Conservation (phyloP, 2,329 filamentous ascomycete genomes). For the Ophiostoma sp. region DNA sequence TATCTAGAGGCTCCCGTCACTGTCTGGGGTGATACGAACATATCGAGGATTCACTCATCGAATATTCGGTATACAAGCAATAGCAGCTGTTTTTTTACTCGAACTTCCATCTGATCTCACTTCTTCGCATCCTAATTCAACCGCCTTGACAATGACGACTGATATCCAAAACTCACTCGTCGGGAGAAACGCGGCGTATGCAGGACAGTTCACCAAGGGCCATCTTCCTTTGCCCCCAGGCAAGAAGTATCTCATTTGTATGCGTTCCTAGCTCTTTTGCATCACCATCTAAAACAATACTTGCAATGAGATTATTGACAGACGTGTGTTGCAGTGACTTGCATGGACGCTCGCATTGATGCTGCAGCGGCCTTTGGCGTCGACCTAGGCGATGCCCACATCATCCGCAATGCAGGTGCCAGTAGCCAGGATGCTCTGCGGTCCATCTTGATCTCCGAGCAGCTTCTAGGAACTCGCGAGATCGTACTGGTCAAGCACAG, state of each 20-base stretch:
- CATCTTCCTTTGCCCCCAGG: constrained; percentile 62
- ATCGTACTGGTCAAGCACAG: constrained; percentile 71
- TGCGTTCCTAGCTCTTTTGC: background rate
- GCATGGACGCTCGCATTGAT: constrained; percentile 75
- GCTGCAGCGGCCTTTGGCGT: constrained; percentile 65
- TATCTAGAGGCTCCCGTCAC: background rate
- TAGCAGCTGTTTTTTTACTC: background rate
- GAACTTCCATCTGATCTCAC: background rate
- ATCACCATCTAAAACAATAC: background rate
- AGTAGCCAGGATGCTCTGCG: constrained; percentile 64
- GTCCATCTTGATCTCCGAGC: constrained; percentile 71
- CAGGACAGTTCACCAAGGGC: constrained; percentile 55
- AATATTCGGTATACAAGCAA: background rate
- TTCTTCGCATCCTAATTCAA: too few relatives aligned
- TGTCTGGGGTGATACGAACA: background rate
- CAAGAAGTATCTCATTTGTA: constrained; percentile 62
- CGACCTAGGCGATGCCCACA: constrained; percentile 68
- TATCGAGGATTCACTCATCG: background rate
- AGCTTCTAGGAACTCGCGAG: constrained; percentile 70
- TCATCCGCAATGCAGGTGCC: constrained; percentile 69
- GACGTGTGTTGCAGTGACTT: constrained; percentile 51
- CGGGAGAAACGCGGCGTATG: constrained; percentile 31
- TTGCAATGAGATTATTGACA: background rate
- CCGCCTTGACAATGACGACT: constrained; percentile 24
- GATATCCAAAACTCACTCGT: constrained; percentile 32